A percentile compares a stretch with the other conserved stretches of the same genome.
These are phyloP conservation scores for Malus domestica DNA, from an alignment of 306 rosid genomes.

Conservation along the genomic window DNA sequence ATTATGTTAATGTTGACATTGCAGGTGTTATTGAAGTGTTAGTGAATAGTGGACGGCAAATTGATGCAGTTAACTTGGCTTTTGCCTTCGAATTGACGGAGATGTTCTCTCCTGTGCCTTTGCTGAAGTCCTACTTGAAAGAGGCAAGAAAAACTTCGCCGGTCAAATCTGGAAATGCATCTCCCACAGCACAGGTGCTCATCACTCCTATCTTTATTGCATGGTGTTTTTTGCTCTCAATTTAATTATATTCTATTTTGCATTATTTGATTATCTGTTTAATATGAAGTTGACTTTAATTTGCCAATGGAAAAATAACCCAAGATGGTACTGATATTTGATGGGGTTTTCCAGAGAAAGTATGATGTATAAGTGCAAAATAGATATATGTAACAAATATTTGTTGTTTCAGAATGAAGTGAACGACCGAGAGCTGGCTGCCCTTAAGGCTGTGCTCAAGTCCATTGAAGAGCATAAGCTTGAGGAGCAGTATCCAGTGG, in stretches of 20 bases:
- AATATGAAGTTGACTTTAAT: background rate
- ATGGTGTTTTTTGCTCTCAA: too few species aligned
- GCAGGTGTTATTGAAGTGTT: slow-evolving; percentile 83
- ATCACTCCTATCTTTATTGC: background rate
- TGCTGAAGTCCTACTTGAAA: slow-evolving; percentile 81
- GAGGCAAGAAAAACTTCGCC: slow-evolving; percentile 84
- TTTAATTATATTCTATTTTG: background rate
- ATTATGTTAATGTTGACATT: slow-evolving; percentile 16
- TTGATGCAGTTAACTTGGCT: slow-evolving; percentile 95
- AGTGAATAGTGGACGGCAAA: slow-evolving; percentile 82
- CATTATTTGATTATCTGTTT: background rate
- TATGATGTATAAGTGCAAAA: background rate
- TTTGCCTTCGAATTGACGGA: slow-evolving; percentile 77
- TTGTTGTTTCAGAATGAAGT: slow-evolving; percentile 64
- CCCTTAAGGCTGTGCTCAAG: slow-evolving; percentile 73
- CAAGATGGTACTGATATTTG: slow-evolving; percentile 5
- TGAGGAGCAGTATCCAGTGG: slow-evolving; percentile 72
- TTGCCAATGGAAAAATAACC: background rate
- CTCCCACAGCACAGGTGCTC: slow-evolving; percentile 70
- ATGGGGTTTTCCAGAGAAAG: background rate
- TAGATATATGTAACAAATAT: slow-evolving; percentile 6
- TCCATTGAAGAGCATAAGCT: slow-evolving; percentile 93
- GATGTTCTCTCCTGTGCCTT: slow-evolving; percentile 69
- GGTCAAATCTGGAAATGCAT: slow-evolving; percentile 60
- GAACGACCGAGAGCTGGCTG: slow-evolving; percentile 79